Conservation (phyloP, 306 rosid genomes). For the Prunus armeniaca region DNA sequence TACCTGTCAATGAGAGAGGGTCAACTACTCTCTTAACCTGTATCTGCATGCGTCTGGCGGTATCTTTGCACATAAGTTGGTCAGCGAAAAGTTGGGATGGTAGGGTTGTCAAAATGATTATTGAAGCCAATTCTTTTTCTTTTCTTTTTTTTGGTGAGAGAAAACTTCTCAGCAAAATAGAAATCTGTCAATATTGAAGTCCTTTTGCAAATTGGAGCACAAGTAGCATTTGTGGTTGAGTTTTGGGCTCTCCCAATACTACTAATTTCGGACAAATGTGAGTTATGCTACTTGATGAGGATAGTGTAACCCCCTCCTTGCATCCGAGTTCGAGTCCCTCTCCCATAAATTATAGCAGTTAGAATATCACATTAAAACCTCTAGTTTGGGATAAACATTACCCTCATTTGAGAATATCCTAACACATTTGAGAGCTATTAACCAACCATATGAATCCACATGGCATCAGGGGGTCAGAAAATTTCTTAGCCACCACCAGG, state of each 20-base stretch:
- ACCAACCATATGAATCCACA: slow-evolving; percentile 13
- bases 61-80: neutral
- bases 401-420: neutral
- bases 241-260: neutral
- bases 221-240: neutral
- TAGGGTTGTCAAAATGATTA: neutral
- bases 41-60: neutral
- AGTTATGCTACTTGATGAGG: too few species aligned
- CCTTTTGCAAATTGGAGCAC: neutral
- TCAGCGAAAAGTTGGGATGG: neutral
- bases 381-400: too few species aligned
- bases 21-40: neutral
- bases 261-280: too few species aligned
- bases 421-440: neutral
- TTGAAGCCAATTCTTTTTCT: neutral
- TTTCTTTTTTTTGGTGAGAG: neutral
- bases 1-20: neutral
- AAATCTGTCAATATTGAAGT: neutral
- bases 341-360: too few species aligned
- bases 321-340: too few species aligned
- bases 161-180: neutral
- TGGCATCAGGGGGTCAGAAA: slow-evolving; percentile 17
- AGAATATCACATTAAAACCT: too few species aligned
- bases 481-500: slow-evolving; percentile 1
- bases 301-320: too few species aligned